Percentiles rank a stretch among this genome's conserved stretches.
Evolutionary conservation across 176 grass and related monocot species (phyloP).

Genomic region (barley (Hordeum vulgare)): MorexV3_pseudomolecules_assembly NC_058521.1:580302296-580302795

Average conservation of each 20-base stretch:
- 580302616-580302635: not conserved
- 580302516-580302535: not conserved
- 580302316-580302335: not conserved
- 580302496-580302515: not conserved
- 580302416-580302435: not conserved
- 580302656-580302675: no score
- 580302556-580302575: not conserved
- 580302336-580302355: not conserved
- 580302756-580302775: no score
- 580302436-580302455: not conserved
- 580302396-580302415: not conserved
- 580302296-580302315: not conserved
- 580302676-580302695: no score
- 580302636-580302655: no score
- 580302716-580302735: no score
- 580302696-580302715: no score
- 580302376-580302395: not conserved
- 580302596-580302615: conserved; percentile 33
- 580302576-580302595: conserved; percentile 12
- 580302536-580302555: not conserved
- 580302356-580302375: not conserved
- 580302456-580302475: not conserved
- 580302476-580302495: not conserved
- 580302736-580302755: no score
- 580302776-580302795: no score